phyloP scores from a whole-genome alignment of 1,284 basidiomycete species.

The Malassezia equina region DNA sequence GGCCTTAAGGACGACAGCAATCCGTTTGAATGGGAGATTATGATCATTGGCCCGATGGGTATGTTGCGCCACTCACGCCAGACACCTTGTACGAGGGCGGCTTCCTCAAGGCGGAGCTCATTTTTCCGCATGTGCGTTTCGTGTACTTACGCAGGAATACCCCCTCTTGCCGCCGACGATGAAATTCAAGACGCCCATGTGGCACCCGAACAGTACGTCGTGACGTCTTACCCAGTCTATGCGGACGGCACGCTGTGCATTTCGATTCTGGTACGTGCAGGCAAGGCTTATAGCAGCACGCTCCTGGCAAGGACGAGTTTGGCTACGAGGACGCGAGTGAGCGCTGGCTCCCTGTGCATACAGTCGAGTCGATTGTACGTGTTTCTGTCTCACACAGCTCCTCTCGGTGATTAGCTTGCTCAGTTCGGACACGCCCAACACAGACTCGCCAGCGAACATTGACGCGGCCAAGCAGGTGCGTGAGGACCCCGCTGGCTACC shows the following conservation, averaged over 20 bases:
- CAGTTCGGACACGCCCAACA: constrained; percentile 81
- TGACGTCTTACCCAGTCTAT: constrained; percentile 56
- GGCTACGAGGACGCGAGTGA: constrained; percentile 97
- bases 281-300: constrained; percentile 57
- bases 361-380: constrained; percentile 89
- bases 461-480: constrained; percentile 58
- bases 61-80: constrained; percentile 3
- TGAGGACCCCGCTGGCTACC: constrained; percentile 42
- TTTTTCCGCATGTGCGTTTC: constrained; percentile 30
- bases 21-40: constrained; percentile 47
- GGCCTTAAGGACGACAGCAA: constrained; percentile 48
- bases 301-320: constrained; percentile 92
- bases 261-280: constrained; percentile 68
- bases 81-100: constrained; percentile 48
- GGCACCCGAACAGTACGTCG: constrained; percentile 84
- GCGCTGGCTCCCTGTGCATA: constrained; percentile 94
- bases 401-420: constrained; percentile 90
- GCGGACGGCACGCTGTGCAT: constrained; percentile 81
- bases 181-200: constrained; percentile 90
- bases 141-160: constrained; percentile 51
- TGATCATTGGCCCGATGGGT: constrained; percentile 47
- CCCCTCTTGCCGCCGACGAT: constrained; percentile 88
- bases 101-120: constrained; percentile 43
- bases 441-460: constrained; percentile 91
- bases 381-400: constrained; percentile 55